Percentiles rank a stretch among this genome's conserved stretches.
Evolutionary conservation across 257 asterid species (phyloP).

Genomic region (Misopates orontium): DNA sequence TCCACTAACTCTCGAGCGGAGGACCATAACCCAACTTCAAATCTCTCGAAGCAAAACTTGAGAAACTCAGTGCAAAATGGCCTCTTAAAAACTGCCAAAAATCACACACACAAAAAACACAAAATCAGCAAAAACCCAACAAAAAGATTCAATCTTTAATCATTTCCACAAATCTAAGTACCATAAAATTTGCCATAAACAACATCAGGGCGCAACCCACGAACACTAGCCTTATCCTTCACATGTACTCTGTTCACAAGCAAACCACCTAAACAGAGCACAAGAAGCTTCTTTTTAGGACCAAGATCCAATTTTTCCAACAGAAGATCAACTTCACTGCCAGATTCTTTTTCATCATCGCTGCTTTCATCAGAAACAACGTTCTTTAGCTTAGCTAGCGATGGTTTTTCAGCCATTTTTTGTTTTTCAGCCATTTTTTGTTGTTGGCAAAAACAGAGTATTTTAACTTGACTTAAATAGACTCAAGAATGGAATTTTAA

Average conservation of each 20-base stretch:
- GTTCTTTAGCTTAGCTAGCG: slow-evolving; percentile 31
- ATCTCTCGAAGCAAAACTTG: slow-evolving; percentile 56
- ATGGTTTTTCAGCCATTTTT: slow-evolving; percentile 34
- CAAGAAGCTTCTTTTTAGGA: slow-evolving; percentile 57
- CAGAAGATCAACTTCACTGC: slow-evolving; percentile 35
- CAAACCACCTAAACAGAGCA: slow-evolving; percentile 56
- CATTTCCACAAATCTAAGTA: neutral
- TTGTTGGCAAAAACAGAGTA: neutral
- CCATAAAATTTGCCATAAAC: slow-evolving; percentile 40
- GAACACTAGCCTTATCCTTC: slow-evolving; percentile 19
- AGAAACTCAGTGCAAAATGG: slow-evolving; percentile 57
- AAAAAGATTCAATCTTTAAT: neutral
- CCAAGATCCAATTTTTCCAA: slow-evolving; percentile 51
- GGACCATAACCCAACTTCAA: slow-evolving; percentile 69
- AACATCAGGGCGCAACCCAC: slow-evolving; percentile 40
- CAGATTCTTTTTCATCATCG: slow-evolving; percentile 25
- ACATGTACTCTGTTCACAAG: slow-evolving; percentile 46
- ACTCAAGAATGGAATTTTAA: neutral
- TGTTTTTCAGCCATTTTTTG: neutral
- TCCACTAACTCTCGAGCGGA: slow-evolving; percentile 50
- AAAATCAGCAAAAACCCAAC: neutral
- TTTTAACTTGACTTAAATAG: neutral
- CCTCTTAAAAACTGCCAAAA: slow-evolving; percentile 51
- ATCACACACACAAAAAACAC: neutral
- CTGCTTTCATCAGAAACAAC: slow-evolving; percentile 29